Evolutionary conservation across 331 rosid genomes (phyloP).

Genomic region (Rhamnella rubrinervis): DNA sequence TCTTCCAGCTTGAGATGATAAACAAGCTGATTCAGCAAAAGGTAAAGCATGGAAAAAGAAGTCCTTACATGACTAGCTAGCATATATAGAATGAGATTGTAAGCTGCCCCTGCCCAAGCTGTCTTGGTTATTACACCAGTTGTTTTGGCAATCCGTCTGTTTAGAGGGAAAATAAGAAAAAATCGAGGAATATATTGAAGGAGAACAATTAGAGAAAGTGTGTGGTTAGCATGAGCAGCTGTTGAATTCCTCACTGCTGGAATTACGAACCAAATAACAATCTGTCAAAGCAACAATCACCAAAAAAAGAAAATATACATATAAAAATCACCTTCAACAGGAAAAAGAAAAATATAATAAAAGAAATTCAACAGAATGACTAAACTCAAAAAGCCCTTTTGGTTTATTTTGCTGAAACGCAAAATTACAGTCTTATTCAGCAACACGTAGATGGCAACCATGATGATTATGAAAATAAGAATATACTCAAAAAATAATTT

Average conservation of each 20-base stretch:
- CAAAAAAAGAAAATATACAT: neutral
- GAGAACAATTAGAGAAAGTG: constrained; percentile 72
- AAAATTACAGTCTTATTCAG: too few relatives aligned
- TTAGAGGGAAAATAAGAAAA: constrained; percentile 72
- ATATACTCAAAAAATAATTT: too few relatives aligned
- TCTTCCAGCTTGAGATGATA: neutral
- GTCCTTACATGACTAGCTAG: constrained; percentile 72
- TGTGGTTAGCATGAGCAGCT: constrained; percentile 67
- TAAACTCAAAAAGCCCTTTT: too few relatives aligned
- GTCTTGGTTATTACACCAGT: constrained; percentile 78
- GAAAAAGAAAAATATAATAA: too few relatives aligned
- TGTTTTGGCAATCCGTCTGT: constrained; percentile 57
- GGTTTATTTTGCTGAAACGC: too few relatives aligned
- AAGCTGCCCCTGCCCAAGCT: constrained; percentile 76
- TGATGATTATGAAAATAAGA: too few relatives aligned
- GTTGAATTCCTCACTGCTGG: constrained; percentile 50
- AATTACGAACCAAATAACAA: constrained; percentile 72
- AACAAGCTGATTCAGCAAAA: neutral
- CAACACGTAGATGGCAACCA: too few relatives aligned
- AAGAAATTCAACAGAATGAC: too few relatives aligned
- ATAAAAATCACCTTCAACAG: neutral
- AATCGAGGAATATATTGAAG: constrained; percentile 72
- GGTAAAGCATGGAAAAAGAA: neutral
- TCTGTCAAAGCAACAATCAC: constrained; percentile 35
- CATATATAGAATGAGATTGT: constrained; percentile 73